Base-by-base conservation (phyloP, 2,329 filamentous ascomycete genomes). In the Cryphonectria carpinicola region DNA sequence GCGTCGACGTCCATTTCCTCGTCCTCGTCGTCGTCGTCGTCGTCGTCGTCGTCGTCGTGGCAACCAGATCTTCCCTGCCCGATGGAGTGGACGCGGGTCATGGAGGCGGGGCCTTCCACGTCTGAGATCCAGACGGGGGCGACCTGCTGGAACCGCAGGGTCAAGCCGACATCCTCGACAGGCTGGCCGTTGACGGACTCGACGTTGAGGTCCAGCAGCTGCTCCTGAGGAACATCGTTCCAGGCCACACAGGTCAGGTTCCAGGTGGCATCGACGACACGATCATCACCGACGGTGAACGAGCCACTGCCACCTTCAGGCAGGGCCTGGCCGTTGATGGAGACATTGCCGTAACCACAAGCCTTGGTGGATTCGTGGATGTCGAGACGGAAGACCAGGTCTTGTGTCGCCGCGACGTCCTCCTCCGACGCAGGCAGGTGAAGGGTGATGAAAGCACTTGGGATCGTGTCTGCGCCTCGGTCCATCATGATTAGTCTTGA, bases 321-420 rank as follows among this genome's bases (percentile, higher is more conserved):
- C 6, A 87, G 78, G 6, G 76, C 54, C 70, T 84, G 81, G 70
- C 82, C 83, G 75, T 86, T 83, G 71, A 88, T 75, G 25, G 81
- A 83, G 70, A 87, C 78, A 73, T 84, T 84, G 73, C 81, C 82
- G 74, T 79, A 79, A 3, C 82, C 84, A 74, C 86, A 88, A 37
- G 82, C 79, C n/a, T 80, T 76, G 13, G 78, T 77, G 13, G 84
- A 83, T 70, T 84, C 81, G 43, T 82, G 76, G 52, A 87, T 77
- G 72, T 85, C 81, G 63, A 88, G 75, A 62, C 80, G 80, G 65
- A 87, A 78, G 58, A 67, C 65, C 66, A 69, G 32, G n/a, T 70
- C 52, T 17, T 41, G 56, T 28, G 19, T 37, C 5, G 52, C 61
- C 14, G n/a, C 14, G 7, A 58, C 28, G 17, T 67, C 54, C 25